Conservation (phyloP, 257 asterid genomes). For the Nyctanthes arbortristis region DNA sequence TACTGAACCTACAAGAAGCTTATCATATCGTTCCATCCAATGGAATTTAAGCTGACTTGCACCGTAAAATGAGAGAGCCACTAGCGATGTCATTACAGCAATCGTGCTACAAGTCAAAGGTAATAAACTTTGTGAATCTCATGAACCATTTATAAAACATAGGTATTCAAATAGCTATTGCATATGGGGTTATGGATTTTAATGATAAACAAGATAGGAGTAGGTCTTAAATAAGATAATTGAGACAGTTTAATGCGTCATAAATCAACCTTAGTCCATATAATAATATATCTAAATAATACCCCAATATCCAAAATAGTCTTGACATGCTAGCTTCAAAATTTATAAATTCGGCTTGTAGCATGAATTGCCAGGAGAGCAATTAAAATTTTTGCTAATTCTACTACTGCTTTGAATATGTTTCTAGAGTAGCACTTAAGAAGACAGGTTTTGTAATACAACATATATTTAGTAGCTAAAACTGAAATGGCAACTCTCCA, state of each 20-base stretch:
- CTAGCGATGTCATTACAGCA: slow-evolving; percentile 90
- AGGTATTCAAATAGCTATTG: not conserved
- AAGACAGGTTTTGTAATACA: not conserved
- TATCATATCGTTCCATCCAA: slow-evolving; percentile 96
- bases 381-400: not conserved
- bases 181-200: not conserved
- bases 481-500: not conserved
- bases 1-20: slow-evolving; percentile 94
- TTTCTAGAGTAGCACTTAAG: not conserved
- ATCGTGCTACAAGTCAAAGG: slow-evolving; percentile 64
- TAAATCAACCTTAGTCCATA: too few species aligned
- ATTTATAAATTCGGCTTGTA: too few species aligned
- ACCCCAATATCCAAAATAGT: too few species aligned
- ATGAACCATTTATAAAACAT: not conserved
- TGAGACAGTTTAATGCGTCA: not conserved
- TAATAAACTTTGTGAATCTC: not conserved
- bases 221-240: not conserved
- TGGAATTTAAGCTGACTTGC: slow-evolving; percentile 99
- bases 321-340: not conserved
- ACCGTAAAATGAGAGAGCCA: slow-evolving; percentile 95
- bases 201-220: not conserved
- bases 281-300: too few species aligned
- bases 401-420: not conserved
- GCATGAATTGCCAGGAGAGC: not conserved
- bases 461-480: not conserved